phyloP scores from a whole-genome alignment of 2,329 filamentous ascomycete species.

The Drechmeria coniospora region DNA sequence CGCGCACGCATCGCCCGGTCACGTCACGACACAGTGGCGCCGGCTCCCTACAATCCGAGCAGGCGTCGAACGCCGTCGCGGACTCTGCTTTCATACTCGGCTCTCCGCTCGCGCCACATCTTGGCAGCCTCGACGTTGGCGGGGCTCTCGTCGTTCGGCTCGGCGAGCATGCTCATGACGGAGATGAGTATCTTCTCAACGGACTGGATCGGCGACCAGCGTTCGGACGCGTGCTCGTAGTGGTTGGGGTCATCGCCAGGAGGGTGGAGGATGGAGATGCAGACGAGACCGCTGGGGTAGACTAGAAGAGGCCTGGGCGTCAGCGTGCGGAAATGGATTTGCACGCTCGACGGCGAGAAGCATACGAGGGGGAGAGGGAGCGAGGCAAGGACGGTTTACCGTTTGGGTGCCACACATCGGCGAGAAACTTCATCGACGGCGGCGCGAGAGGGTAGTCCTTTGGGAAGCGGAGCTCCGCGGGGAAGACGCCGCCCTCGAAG shows the following conservation, averaged over 20 bases:
- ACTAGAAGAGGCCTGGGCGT: constrained; percentile 42
- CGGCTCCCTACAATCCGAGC: constrained; percentile 45
- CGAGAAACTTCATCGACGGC: constrained; percentile 89
- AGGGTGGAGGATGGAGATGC: constrained; percentile 94
- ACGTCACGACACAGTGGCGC: neutral
- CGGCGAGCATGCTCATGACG: constrained; percentile 96
- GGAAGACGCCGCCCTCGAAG: constrained; percentile 90
- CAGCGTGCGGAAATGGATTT: constrained; percentile 1
- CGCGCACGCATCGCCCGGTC: too few relatives aligned
- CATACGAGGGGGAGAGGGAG: too few relatives aligned
- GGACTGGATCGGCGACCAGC: constrained; percentile 92
- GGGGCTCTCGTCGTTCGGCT: constrained; percentile 92
- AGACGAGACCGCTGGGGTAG: constrained; percentile 81
- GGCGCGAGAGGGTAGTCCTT: constrained; percentile 94
- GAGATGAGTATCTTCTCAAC: constrained; percentile 95
- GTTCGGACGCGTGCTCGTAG: constrained; percentile 90
- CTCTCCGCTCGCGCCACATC: constrained; percentile 79
- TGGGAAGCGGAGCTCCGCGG: constrained; percentile 86
- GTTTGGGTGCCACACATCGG: constrained; percentile 93
- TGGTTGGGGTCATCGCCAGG: constrained; percentile 96
- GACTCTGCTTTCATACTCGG: constrained; percentile 77
- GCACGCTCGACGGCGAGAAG: constrained; percentile 1
- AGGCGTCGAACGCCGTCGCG: constrained; percentile 66
- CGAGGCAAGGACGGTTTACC: constrained; percentile 33
- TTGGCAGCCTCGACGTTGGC: constrained; percentile 93